Conservation (phyloP, 805 yeast genomes). For the Saturnispora diversa region DNA sequence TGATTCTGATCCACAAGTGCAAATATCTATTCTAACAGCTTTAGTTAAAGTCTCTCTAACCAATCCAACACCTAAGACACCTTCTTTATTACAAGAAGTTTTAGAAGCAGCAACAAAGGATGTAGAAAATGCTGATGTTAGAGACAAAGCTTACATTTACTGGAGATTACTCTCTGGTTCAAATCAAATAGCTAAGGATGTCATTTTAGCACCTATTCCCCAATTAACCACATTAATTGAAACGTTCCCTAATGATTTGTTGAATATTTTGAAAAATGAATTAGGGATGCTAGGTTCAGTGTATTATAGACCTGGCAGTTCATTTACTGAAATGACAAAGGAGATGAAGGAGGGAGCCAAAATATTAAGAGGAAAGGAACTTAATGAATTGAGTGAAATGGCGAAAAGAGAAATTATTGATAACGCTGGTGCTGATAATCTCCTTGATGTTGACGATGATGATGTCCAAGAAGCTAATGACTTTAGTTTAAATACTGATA, state of each 20-base stretch:
- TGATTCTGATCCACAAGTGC: conserved; percentile 54
- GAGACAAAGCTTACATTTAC: conserved; percentile 72
- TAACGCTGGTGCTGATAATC: conserved; percentile 59
- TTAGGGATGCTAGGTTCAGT: conserved; percentile 82
- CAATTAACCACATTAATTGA: conserved; percentile 66
- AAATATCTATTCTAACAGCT: conserved; percentile 50
- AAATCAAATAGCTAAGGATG: conserved; percentile 37
- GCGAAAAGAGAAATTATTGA: conserved; percentile 68
- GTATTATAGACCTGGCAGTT: conserved; percentile 72
- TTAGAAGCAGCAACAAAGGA: conserved; percentile 56
- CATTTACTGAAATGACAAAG: conserved; percentile 25
- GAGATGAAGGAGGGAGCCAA: background rate
- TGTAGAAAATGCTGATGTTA: conserved; percentile 65
- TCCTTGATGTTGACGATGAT: conserved; percentile 79
- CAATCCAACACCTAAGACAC: conserved; percentile 28
- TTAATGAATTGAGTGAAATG: conserved; percentile 69
- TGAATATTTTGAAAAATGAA: conserved; percentile 65
- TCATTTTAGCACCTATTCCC: conserved; percentile 59
- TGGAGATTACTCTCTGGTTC: conserved; percentile 53
- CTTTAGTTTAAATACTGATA: background rate
- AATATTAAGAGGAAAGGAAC: conserved; percentile 39
- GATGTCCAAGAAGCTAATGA: conserved; percentile 20
- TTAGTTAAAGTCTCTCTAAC: conserved; percentile 47
- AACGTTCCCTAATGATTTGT: conserved; percentile 55
- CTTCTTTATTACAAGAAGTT: conserved; percentile 45